A percentile compares a stretch with the other conserved stretches of the same genome.
phyloP scores from a whole-genome alignment of 805 yeast genomes.

The Ogataea trehalophila region DNA sequence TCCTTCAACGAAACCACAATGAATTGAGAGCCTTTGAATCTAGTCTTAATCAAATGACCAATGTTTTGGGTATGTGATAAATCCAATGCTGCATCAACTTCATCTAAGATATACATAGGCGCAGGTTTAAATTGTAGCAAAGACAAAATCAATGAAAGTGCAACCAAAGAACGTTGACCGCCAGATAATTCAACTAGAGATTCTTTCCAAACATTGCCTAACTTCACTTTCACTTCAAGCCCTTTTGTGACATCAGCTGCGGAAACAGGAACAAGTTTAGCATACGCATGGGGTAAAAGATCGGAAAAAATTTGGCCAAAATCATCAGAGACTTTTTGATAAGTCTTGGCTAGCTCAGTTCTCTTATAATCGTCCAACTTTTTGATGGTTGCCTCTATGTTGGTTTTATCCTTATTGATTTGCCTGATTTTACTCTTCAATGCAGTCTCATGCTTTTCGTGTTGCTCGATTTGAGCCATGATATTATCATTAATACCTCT shows the following conservation, averaged over 20 bases:
- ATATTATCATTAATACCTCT: slow-evolving; percentile 76
- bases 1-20: slow-evolving; percentile 95
- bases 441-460: slow-evolving; percentile 78
- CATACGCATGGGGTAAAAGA: slow-evolving; percentile 82
- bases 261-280: slow-evolving; percentile 80
- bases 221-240: slow-evolving; percentile 79
- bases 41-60: slow-evolving; percentile 91
- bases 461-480: slow-evolving; percentile 87
- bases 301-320: slow-evolving; percentile 90
- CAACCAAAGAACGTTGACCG: slow-evolving; percentile 93
- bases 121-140: slow-evolving; percentile 94
- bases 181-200: slow-evolving; percentile 93
- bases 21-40: slow-evolving; percentile 94
- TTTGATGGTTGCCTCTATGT: slow-evolving; percentile 81
- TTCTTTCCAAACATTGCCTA: slow-evolving; percentile 95
- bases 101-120: slow-evolving; percentile 96
- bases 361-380: slow-evolving; percentile 82
- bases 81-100: slow-evolving; percentile 98
- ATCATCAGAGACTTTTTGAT: slow-evolving; percentile 80
- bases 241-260: slow-evolving; percentile 85
- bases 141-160: slow-evolving; percentile 87
- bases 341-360: slow-evolving; percentile 76
- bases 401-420: slow-evolving; percentile 81
- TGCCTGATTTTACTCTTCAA: slow-evolving; percentile 77
- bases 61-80: slow-evolving; percentile 95